These are phyloP conservation scores for Mycena latifolia DNA, from an alignment of 768 basidiomycete genomes.

Conservation along the genomic window DNA sequence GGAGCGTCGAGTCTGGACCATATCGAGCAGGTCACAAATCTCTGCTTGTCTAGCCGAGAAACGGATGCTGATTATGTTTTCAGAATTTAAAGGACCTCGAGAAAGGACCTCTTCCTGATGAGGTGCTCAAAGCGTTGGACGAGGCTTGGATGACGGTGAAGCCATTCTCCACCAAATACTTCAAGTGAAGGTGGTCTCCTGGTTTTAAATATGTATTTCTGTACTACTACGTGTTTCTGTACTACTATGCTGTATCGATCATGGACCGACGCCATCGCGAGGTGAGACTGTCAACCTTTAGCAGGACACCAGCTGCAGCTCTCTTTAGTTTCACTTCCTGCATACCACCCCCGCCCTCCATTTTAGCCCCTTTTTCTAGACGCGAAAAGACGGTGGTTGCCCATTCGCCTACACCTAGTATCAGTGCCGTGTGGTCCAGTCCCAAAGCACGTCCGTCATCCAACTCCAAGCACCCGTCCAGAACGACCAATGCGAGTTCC, in stretches of 20 bases:
- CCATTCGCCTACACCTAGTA: slow-evolving; percentile 87
- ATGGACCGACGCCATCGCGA: slow-evolving; percentile 78
- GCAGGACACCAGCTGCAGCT: slow-evolving; percentile 82
- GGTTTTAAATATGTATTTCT: slow-evolving; percentile 17
- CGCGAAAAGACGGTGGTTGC: slow-evolving; percentile 72
- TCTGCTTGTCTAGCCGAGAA: not conserved
- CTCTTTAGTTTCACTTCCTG: slow-evolving; percentile 73
- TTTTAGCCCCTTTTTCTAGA: slow-evolving; percentile 73
- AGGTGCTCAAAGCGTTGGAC: slow-evolving; percentile 63
- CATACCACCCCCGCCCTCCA: slow-evolving; percentile 74
- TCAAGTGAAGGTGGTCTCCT: slow-evolving; percentile 36
- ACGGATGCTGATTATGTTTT: not conserved
- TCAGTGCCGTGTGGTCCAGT: slow-evolving; percentile 78
- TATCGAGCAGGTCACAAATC: slow-evolving; percentile 59
- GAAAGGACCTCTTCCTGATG: slow-evolving; percentile 69
- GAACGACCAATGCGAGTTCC: slow-evolving; percentile 80
- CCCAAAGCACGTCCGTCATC: slow-evolving; percentile 84
- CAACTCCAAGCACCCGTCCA: slow-evolving; percentile 80
- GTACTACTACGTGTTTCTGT: no score
- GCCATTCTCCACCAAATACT: slow-evolving; percentile 56
- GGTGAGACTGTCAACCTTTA: slow-evolving; percentile 82
- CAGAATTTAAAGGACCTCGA: slow-evolving; percentile 65
- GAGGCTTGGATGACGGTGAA: slow-evolving; percentile 63
- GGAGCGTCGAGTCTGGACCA: slow-evolving; percentile 66
- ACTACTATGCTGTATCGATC: slow-evolving; percentile 54